phyloP scores from a whole-genome alignment of 805 yeast species.

The Kuraishia capsulata region DNA sequence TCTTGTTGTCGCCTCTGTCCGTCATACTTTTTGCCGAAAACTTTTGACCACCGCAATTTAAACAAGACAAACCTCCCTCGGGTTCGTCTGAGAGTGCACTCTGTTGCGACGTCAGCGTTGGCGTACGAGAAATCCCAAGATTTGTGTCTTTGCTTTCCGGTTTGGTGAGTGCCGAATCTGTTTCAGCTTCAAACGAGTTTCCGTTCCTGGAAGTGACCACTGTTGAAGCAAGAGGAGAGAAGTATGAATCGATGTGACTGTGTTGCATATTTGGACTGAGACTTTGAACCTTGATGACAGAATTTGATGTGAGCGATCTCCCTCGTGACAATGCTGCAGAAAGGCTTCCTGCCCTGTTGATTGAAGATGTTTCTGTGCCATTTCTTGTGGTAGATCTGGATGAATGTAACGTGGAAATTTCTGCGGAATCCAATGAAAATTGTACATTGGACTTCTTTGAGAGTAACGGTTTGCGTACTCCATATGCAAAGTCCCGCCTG shows the following conservation, averaged over 20 bases:
- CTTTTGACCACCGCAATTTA: constrained; percentile 11
- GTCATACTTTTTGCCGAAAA: constrained; percentile 16
- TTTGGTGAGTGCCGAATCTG: no score
- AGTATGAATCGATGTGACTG: background rate
- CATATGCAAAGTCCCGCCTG: constrained; percentile 66
- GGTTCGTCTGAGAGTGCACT: no score
- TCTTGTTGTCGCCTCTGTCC: constrained; percentile 7
- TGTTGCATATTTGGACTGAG: background rate
- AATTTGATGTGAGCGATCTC: background rate
- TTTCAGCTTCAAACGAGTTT: background rate
- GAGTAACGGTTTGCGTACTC: constrained; percentile 21
- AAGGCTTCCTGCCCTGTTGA: background rate
- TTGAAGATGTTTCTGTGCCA: background rate
- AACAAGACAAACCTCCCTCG: constrained; percentile 8
- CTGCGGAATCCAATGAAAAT: background rate
- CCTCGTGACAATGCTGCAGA: background rate
- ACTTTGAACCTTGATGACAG: background rate
- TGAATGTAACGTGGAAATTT: background rate
- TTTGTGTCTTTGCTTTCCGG: no score
- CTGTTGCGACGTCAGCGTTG: background rate
- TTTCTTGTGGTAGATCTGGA: background rate
- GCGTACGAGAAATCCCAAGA: background rate
- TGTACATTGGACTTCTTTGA: constrained; percentile 8
- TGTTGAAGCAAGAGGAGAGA: background rate
- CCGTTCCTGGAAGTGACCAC: background rate